phyloP scores from a whole-genome alignment of 2,329 filamentous ascomycete genomes.

The Fusarium coffeatum region DNA sequence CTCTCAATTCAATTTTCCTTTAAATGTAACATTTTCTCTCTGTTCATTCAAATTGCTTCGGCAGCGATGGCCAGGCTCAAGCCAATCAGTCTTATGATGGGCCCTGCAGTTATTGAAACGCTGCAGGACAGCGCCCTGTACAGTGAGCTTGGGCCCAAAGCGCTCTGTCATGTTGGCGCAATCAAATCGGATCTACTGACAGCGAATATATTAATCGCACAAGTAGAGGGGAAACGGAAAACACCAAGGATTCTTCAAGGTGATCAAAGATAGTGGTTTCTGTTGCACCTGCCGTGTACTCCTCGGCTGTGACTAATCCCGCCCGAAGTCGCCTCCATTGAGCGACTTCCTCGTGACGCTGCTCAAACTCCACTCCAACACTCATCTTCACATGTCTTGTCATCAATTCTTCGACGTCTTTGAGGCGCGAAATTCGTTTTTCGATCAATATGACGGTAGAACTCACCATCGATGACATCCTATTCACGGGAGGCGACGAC shows the following conservation, averaged over 20 bases:
- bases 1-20: not conserved
- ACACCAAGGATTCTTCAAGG: not conserved
- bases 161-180: not conserved
- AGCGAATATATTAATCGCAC: too few species aligned
- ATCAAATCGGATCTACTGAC: not conserved
- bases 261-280: not conserved
- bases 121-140: not conserved
- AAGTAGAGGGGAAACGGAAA: not conserved
- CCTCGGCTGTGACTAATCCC: slow-evolving; percentile 32
- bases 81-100: not conserved
- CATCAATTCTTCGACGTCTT: not conserved
- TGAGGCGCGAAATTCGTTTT: not conserved
- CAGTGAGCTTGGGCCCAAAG: not conserved
- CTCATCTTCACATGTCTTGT: slow-evolving; percentile 13
- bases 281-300: not conserved
- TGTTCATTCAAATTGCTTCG: not conserved
- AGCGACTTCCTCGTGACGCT: slow-evolving; percentile 18
- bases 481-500: slow-evolving; percentile 37
- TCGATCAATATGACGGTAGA: slow-evolving; percentile 25
- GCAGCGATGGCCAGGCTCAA: not conserved
- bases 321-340: slow-evolving; percentile 18
- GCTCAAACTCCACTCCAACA: slow-evolving; percentile 26
- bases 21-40: not conserved
- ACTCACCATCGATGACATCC: slow-evolving; percentile 40
- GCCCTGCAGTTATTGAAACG: not conserved